phyloP scores from a whole-genome alignment of 768 basidiomycete genomes.

The Wakefieldia striispora region DNA sequence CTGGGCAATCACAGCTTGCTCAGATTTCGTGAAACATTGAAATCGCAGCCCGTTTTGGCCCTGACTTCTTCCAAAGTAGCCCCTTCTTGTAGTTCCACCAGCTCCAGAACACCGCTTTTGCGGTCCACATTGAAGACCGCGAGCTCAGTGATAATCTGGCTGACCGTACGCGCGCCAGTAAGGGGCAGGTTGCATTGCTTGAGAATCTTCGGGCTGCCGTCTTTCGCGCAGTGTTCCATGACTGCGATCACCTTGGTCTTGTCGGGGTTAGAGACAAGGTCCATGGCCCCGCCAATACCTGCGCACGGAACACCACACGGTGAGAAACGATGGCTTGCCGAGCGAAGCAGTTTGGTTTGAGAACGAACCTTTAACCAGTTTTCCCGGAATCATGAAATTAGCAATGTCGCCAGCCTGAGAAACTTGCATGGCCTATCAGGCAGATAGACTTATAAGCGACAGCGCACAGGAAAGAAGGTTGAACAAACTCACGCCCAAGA shows the following conservation, averaged over 20 bases:
- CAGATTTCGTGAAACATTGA: slow-evolving; percentile 55
- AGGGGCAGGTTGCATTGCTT: slow-evolving; percentile 78
- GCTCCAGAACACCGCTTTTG: slow-evolving; percentile 61
- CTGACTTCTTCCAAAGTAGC: slow-evolving; percentile 79
- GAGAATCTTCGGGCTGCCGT: slow-evolving; percentile 87
- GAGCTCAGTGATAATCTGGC: slow-evolving; percentile 91
- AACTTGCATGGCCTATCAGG: slow-evolving; percentile 86
- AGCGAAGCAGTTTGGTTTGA: not conserved
- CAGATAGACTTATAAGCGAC: slow-evolving; percentile 1
- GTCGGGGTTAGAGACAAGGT: slow-evolving; percentile 94
- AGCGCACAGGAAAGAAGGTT: not conserved
- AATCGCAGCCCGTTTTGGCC: slow-evolving; percentile 85
- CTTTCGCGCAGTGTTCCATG: slow-evolving; percentile 89
- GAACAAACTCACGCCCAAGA: slow-evolving; percentile 70
- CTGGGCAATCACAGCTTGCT: slow-evolving; percentile 41
- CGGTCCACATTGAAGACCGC: slow-evolving; percentile 90
- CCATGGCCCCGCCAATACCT: slow-evolving; percentile 97
- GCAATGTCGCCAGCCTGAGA: slow-evolving; percentile 91
- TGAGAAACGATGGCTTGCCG: slow-evolving; percentile 7
- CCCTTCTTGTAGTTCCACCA: slow-evolving; percentile 84
- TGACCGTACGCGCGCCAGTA: slow-evolving; percentile 85
- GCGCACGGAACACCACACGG: slow-evolving; percentile 1
- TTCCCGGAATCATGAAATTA: slow-evolving; percentile 98
- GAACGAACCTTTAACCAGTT: slow-evolving; percentile 72
- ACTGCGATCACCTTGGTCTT: slow-evolving; percentile 89